A percentile compares a stretch with the other conserved stretches of the same genome.
phyloP scores from a whole-genome alignment of 768 basidiomycete genomes.

The Kwoniella pini region DNA sequence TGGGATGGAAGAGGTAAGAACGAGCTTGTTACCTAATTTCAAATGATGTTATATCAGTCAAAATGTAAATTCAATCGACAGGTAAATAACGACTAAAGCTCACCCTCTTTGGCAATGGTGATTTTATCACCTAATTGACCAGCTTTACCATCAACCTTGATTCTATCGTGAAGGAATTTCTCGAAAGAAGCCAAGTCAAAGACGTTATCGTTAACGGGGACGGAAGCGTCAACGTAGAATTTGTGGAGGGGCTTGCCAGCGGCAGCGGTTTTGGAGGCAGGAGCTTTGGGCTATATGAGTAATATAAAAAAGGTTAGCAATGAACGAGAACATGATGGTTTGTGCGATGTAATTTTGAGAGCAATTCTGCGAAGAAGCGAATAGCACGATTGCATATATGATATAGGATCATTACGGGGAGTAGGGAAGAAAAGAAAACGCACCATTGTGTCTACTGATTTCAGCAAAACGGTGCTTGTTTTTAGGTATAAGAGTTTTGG shows the following conservation, averaged over 20 bases:
- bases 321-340: neutral
- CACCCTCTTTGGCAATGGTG: constrained; percentile 83
- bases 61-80: neutral
- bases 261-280: constrained; percentile 25
- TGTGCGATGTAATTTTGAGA: neutral
- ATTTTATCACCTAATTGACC: constrained; percentile 66
- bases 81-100: constrained; percentile 45
- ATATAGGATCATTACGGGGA: neutral
- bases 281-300: constrained; percentile 34
- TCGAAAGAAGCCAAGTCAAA: constrained; percentile 67
- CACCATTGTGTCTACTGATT: constrained; percentile 37
- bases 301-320: neutral
- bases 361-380: too few species aligned
- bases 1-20: constrained; percentile 78
- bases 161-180: constrained; percentile 63
- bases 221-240: constrained; percentile 55
- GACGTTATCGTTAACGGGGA: constrained; percentile 53
- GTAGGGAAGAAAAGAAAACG: constrained; percentile 10
- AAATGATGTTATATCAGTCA: constrained; percentile 10
- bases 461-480: constrained; percentile 35
- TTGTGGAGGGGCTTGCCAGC: constrained; percentile 53
- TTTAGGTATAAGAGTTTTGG: constrained; percentile 6
- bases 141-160: constrained; percentile 56
- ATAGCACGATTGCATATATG: neutral
- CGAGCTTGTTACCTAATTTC: constrained; percentile 66